Evolutionary conservation across 345 rosid genomes (phyloP).

Genomic region (Ailanthus altissimus): DNA sequence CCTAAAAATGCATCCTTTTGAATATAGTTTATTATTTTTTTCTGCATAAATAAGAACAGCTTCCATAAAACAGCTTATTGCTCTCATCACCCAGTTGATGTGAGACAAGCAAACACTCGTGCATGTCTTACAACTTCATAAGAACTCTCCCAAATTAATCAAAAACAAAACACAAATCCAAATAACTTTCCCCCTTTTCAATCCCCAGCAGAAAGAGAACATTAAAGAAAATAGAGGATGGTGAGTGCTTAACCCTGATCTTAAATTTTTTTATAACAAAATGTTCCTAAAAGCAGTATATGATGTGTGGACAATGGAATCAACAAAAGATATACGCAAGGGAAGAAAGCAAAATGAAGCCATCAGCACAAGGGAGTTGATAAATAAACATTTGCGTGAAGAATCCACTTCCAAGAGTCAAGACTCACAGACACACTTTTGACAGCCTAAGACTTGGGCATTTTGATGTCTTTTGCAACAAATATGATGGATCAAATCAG

Average conservation of each 20-base stretch:
- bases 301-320: neutral
- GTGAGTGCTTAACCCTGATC: neutral
- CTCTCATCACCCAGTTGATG: neutral
- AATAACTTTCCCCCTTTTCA: neutral
- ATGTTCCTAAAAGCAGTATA: neutral
- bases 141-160: neutral
- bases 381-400: neutral
- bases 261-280: neutral
- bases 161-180: neutral
- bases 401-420: neutral
- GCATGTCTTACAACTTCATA: neutral
- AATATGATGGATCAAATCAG: neutral
- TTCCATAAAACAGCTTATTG: neutral
- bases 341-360: neutral
- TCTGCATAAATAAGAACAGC: neutral
- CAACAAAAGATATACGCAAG: neutral
- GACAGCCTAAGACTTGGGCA: neutral
- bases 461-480: neutral
- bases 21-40: neutral
- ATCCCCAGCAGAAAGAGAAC: neutral
- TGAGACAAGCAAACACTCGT: neutral
- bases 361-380: neutral
- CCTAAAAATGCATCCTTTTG: neutral
- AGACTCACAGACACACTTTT: neutral
- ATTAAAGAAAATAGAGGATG: neutral